phyloP scores from a whole-genome alignment of 2,329 filamentous ascomycete species.

The Colletotrichum sp. region DNA sequence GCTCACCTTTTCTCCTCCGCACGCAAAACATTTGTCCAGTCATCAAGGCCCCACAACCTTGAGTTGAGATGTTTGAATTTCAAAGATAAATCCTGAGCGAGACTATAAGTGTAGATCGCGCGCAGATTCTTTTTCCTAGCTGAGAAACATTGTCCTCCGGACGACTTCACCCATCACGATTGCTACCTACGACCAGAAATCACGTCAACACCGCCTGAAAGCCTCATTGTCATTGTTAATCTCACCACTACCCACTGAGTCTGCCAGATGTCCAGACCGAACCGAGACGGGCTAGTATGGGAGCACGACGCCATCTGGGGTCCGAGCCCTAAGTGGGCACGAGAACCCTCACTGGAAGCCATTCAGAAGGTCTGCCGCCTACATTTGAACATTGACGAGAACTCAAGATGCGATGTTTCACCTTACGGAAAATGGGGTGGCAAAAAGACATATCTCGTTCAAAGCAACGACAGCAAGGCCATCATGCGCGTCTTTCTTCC shows the following conservation, averaged over 20 bases:
- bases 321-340: constrained; percentile 17
- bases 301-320: neutral
- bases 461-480: neutral
- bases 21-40: neutral
- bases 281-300: constrained; percentile 17
- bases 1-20: neutral
- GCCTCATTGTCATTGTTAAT: neutral
- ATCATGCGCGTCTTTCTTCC: constrained; percentile 41
- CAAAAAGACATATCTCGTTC: constrained; percentile 28
- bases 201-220: neutral
- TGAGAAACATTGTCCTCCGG: rapidly evolving
- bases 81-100: neutral
- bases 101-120: neutral
- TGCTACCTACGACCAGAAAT: neutral
- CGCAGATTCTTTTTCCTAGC: neutral
- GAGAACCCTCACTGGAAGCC: constrained; percentile 18
- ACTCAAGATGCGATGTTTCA: constrained; percentile 15
- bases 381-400: neutral
- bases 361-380: constrained; percentile 20
- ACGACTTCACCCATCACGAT: neutral
- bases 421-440: constrained; percentile 21
- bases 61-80: neutral
- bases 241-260: neutral
- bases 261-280: neutral
- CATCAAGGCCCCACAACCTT: neutral